Base-by-base conservation (phyloP, 1,284 basidiomycete genomes). In the Exobasidium rhododendri region DNA sequence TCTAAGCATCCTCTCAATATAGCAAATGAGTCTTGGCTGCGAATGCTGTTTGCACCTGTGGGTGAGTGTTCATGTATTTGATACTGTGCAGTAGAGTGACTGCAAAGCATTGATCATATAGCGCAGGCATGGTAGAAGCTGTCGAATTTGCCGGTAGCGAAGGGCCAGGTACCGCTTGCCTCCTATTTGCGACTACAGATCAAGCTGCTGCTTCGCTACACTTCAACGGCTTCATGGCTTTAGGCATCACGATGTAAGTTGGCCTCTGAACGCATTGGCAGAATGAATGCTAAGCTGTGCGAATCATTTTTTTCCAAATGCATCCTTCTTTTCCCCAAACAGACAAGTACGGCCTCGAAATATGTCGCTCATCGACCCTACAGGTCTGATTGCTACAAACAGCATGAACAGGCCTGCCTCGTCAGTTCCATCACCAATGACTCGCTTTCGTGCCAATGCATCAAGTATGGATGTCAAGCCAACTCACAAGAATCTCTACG, bases 401-500 rank as follows among this genome's bases (percentile, higher is more conserved):
- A n/a, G n/a, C n/a, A 40, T 40, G 35, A 40, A 40, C 17, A 7
- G 35, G 35, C 35, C 35, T 10, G 35, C 7, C 17, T 17, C 35
- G 7, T 17, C 35, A 10, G 10, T 17, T 10, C 35, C 17, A 17
- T 7, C 35, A 40, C 35, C 35, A 40, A 40, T 40, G 35, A 40
- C 35, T 17, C 35, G 35, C 7, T 40, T 40, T 40, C 35, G 35
- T 40, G 7, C 35, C 7, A 40, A 40, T 40, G 7, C 35, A 40
- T 40, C 35, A 10, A 13, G 17, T 6, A 35, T 40, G 29, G 52
- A 55, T 11, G 22, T 17, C 7, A 52, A 4, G n/a, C 52, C 24
- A 26, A 45, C 44, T 10, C 40, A 70, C 46, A 69, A 71, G 50
- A 78, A 79, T 47, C 65, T 79, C 17, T 79, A 79, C 59, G 67